These are phyloP conservation scores for Linnemannia zychae DNA, from an alignment of 192 early-diverging fungal species.

Conservation along the genomic window DNA sequence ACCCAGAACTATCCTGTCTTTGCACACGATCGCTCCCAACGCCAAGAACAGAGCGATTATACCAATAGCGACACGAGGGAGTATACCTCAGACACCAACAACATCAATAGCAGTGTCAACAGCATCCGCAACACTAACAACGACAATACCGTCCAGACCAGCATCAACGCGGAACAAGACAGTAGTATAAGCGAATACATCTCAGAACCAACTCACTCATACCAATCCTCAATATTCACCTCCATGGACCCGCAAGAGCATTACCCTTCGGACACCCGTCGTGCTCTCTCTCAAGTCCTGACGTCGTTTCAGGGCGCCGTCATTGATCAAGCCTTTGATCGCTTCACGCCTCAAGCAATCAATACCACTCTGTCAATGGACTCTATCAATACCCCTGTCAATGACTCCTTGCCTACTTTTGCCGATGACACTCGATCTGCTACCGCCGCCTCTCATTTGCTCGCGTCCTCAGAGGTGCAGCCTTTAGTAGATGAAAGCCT, in stretches of 20 bases:
- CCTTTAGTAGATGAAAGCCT: not conserved
- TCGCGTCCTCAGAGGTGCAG: not conserved
- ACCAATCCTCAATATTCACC: not conserved
- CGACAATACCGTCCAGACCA: not conserved
- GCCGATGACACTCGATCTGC: not conserved
- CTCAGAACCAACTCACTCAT: not conserved
- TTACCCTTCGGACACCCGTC: slow-evolving; percentile 7
- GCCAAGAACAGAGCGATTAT: not conserved
- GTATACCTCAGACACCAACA: not conserved
- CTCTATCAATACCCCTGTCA: not conserved
- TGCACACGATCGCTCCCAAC: not conserved
- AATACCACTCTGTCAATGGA: not conserved
- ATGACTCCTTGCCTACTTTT: not conserved
- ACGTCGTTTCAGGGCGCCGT: slow-evolving; percentile 13
- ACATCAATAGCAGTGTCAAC: not conserved
- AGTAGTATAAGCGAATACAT: not conserved
- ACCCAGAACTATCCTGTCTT: not conserved
- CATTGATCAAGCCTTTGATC: slow-evolving; percentile 4
- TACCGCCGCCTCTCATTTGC: not conserved
- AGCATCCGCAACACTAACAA: not conserved
- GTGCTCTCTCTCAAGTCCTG: slow-evolving; percentile 23
- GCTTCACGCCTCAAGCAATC: not conserved
- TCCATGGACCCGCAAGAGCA: not conserved
- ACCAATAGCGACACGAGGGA: not conserved
- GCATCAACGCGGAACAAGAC: not conserved